Evolutionary conservation across 1,139 yeast genomes (phyloP).

Genomic region (Geotrichum candidum): DNA sequence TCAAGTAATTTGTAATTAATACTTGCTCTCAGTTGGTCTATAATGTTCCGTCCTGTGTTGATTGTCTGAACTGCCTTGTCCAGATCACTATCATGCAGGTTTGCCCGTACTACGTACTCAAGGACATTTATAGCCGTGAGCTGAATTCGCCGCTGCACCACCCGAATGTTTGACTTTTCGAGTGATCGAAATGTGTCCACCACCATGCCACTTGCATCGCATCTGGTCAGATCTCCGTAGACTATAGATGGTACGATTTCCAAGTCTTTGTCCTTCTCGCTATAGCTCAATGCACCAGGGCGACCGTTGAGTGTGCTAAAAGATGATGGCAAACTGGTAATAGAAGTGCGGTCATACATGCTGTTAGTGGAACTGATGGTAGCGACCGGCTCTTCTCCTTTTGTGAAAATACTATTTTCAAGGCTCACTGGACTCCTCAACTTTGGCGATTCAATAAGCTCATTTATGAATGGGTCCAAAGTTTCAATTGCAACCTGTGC

Average conservation of each 20-base stretch:
- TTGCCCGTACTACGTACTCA: constrained; percentile 19
- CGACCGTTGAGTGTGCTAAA: background rate
- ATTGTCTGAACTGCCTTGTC: constrained; percentile 7
- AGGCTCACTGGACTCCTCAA: background rate
- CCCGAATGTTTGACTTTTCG: constrained; percentile 20
- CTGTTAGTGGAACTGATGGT: constrained; percentile 4
- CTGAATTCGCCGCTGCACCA: constrained; percentile 25
- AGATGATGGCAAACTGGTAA: constrained; percentile 5
- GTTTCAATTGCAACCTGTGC: constrained; percentile 11
- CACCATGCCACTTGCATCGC: background rate
- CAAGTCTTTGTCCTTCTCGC: background rate
- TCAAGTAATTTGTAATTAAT: background rate
- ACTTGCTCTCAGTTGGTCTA: constrained; percentile 6
- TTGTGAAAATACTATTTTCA: background rate
- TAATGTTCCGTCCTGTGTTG: constrained; percentile 5
- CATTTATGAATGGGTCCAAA: constrained; percentile 9
- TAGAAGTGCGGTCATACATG: constrained; percentile 17
- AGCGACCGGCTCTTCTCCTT: background rate
- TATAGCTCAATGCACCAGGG: background rate
- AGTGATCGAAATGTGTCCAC: constrained; percentile 21
- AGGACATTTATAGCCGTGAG: constrained; percentile 24
- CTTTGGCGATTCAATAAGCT: constrained; percentile 7
- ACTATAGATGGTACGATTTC: constrained; percentile 18
- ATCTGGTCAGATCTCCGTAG: constrained; percentile 19
- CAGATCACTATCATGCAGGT: background rate